Evolutionary conservation across 306 rosid genomes (phyloP).

Genomic region (Luffa aegyptiaca): DNA sequence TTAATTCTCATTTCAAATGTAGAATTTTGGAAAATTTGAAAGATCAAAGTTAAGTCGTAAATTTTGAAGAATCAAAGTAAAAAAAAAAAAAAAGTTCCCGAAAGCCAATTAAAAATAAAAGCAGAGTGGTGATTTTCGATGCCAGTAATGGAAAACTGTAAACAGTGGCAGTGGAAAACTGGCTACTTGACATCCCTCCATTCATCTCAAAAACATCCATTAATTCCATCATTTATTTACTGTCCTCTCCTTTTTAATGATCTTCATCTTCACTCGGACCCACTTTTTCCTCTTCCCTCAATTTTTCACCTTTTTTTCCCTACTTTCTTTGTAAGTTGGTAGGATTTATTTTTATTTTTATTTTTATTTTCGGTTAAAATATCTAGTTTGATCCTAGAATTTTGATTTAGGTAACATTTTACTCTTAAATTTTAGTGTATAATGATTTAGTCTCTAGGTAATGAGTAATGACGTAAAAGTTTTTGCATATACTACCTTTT

Average conservation of each 20-base stretch:
- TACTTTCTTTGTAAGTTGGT: not conserved
- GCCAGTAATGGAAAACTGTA: not conserved
- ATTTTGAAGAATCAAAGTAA: no score
- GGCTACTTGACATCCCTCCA: not conserved
- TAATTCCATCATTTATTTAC: slow-evolving; percentile 3
- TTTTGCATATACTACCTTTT: no score
- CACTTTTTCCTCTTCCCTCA: not conserved
- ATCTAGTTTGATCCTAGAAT: no score
- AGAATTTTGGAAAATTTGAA: no score
- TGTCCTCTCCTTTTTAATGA: not conserved
- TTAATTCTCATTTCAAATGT: no score
- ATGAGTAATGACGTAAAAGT: no score
- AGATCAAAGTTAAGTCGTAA: no score
- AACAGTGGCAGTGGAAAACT: not conserved
- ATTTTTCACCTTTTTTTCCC: not conserved
- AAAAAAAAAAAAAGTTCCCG: not conserved
- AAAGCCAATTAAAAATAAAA: not conserved
- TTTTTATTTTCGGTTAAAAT: no score
- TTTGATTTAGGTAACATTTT: no score
- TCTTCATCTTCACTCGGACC: not conserved
- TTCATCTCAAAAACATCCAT: not conserved
- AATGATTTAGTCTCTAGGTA: no score
- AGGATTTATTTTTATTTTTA: no score
- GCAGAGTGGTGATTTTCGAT: not conserved
- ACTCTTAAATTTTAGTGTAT: no score